phyloP scores from a whole-genome alignment of 148 eudicot genomes.

The Persicaria tinctoria region DNA sequence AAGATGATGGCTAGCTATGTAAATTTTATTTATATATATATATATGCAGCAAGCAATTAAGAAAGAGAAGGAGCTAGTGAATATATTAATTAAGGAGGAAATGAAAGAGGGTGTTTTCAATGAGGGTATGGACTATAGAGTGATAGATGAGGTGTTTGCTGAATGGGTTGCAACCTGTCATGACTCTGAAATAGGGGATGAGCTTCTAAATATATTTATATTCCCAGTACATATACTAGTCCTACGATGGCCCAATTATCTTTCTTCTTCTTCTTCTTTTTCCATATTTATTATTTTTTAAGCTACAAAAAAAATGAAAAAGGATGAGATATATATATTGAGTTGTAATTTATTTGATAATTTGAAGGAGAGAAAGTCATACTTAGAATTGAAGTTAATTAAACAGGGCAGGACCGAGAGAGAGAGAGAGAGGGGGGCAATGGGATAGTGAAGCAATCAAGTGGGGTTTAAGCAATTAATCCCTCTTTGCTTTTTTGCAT shows the following conservation, averaged over 20 bases:
- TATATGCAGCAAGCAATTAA: neutral
- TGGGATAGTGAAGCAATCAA: slow-evolving; percentile 42
- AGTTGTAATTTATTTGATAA: slow-evolving; percentile 9
- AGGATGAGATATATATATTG: neutral
- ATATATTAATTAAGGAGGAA: neutral
- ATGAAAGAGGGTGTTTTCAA: neutral
- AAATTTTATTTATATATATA: neutral
- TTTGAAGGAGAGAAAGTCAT: slow-evolving; percentile 28
- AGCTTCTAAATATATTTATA: slow-evolving; percentile 23
- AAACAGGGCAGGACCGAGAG: slow-evolving; percentile 23
- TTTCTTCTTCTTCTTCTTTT: neutral
- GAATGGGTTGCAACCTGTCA: slow-evolving; percentile 2
- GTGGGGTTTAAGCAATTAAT: slow-evolving; percentile 70
- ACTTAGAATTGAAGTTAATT: slow-evolving; percentile 70
- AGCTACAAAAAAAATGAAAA: neutral
- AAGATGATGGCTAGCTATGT: neutral
- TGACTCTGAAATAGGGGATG: slow-evolving; percentile 18
- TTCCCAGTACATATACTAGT: neutral
- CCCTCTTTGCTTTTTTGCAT: slow-evolving; percentile 23
- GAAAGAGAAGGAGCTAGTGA: neutral
- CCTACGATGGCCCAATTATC: neutral
- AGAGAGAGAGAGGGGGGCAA: neutral
- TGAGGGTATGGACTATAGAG: neutral
- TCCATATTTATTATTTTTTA: neutral
- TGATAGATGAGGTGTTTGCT: slow-evolving; percentile 12